A percentile compares a stretch with the other conserved stretches of the same genome.
Conservation (phyloP, 108 stramenopile genomes). For the Cyclotella kingstonii region DNA sequence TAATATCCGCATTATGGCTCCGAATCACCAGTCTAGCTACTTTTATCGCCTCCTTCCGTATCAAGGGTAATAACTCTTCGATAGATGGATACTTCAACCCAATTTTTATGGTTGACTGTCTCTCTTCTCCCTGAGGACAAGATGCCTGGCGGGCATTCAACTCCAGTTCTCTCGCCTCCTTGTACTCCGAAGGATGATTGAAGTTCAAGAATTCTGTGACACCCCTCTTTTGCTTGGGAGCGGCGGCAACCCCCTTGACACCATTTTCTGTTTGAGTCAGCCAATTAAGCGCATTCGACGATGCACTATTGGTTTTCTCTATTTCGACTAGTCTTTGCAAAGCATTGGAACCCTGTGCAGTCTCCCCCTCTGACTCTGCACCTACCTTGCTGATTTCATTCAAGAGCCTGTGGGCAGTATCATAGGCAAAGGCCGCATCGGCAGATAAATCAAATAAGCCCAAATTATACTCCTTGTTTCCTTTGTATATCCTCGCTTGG, state of each 20-base stretch:
- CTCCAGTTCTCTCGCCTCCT: slow-evolving; percentile 11
- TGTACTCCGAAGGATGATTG: slow-evolving; percentile 1
- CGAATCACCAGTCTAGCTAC: slow-evolving; percentile 11
- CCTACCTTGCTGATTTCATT: not conserved
- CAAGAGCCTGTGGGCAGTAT: slow-evolving; percentile 20
- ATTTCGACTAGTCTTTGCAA: not conserved
- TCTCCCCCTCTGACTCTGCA: not conserved
- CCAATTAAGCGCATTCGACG: not conserved
- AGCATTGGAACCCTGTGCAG: no score
- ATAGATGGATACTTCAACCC: not conserved
- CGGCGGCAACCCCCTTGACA: not conserved
- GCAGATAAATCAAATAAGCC: slow-evolving; percentile 33
- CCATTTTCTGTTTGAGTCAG: slow-evolving; percentile 4
- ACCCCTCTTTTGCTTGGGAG: no score
- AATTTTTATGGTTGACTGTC: not conserved
- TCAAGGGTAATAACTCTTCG: not conserved
- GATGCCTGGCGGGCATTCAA: not conserved
- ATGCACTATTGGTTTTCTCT: not conserved
- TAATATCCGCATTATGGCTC: no score
- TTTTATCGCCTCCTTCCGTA: slow-evolving; percentile 20
- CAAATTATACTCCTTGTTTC: slow-evolving; percentile 35
- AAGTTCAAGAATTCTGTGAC: slow-evolving; percentile 18
- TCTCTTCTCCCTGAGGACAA: not conserved
- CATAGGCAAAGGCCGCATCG: slow-evolving; percentile 32
- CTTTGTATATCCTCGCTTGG: slow-evolving; percentile 37